phyloP scores from a whole-genome alignment of 2,329 filamentous ascomycete species.

The Colletotrichum sp. region DNA sequence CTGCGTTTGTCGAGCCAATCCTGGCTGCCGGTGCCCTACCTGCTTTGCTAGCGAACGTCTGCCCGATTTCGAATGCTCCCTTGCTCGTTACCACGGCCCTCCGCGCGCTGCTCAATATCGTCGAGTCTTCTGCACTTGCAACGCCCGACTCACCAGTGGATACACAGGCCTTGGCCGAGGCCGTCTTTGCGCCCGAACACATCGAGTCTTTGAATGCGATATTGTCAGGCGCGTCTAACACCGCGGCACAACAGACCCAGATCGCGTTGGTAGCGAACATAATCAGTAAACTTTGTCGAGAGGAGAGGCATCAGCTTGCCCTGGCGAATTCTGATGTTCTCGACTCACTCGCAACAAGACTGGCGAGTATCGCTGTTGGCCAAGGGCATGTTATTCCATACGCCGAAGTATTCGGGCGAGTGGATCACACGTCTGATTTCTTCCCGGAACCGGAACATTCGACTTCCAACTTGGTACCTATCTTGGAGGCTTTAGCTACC shows the following conservation, averaged over 20 bases:
- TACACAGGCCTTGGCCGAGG: constrained; percentile 60
- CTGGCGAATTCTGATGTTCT: constrained; percentile 77
- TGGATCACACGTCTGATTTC: constrained; percentile 58
- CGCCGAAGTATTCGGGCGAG: constrained; percentile 59
- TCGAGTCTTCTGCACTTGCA: constrained; percentile 66
- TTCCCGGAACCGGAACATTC: constrained; percentile 68
- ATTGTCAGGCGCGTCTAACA: constrained; percentile 61
- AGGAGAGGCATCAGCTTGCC: constrained; percentile 73
- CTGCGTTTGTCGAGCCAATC: constrained; percentile 78
- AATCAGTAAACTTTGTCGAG: constrained; percentile 65
- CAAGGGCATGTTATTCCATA: constrained; percentile 73
- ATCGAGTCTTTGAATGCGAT: constrained; percentile 53
- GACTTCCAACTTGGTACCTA: constrained; percentile 65
- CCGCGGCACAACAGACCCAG: constrained; percentile 62
- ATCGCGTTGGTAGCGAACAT: constrained; percentile 64
- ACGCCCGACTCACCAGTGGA: constrained; percentile 53
- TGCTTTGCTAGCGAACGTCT: constrained; percentile 73
- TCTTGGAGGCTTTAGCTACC: constrained; percentile 78
- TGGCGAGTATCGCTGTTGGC: constrained; percentile 74
- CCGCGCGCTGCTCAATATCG: constrained; percentile 74
- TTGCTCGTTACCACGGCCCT: constrained; percentile 77
- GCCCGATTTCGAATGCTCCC: constrained; percentile 66
- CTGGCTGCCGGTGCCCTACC: constrained; percentile 71
- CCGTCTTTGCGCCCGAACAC: constrained; percentile 56
- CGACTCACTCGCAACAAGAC: constrained; percentile 75